Evolutionary conservation across 2,329 filamentous ascomycete genomes (phyloP).

Genomic region (Nigrograna mackinnonii): DNA sequence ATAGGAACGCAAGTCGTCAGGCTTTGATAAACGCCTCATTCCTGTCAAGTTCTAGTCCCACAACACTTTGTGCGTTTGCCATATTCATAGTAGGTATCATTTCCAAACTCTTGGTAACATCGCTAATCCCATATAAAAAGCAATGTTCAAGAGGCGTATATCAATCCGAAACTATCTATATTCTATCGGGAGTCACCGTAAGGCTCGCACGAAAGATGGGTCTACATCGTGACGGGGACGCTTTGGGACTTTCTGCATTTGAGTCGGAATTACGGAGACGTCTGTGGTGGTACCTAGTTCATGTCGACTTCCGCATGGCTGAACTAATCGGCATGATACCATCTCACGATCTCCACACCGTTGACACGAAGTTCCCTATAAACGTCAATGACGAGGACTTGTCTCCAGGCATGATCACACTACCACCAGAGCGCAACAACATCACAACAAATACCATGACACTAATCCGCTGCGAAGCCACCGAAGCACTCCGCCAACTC

Average conservation of each 20-base stretch:
- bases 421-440: constrained; percentile 35
- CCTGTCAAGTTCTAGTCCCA: neutral
- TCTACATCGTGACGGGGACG: constrained; percentile 59
- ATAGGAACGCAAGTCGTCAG: neutral
- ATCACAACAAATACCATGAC: constrained; percentile 28
- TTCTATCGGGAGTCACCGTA: constrained; percentile 55
- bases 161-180: too few relatives aligned
- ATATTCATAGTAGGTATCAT: neutral
- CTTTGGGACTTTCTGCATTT: constrained; percentile 56
- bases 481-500: neutral
- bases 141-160: too few relatives aligned
- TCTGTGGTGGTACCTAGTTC: constrained; percentile 61
- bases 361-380: constrained; percentile 49
- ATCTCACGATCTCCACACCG: constrained; percentile 42
- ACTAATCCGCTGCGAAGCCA: too few relatives aligned
- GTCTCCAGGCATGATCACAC: constrained; percentile 40
- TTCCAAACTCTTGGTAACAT: neutral
- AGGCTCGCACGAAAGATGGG: constrained; percentile 62
- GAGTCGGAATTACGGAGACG: constrained; percentile 62
- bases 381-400: constrained; percentile 55
- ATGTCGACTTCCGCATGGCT: constrained; percentile 58
- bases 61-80: neutral
- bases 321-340: constrained; percentile 52
- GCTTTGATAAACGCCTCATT: neutral
- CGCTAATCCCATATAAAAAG: too few relatives aligned